Conservation (phyloP, 192 early-diverging fungal species). For the Podila epigama region DNA sequence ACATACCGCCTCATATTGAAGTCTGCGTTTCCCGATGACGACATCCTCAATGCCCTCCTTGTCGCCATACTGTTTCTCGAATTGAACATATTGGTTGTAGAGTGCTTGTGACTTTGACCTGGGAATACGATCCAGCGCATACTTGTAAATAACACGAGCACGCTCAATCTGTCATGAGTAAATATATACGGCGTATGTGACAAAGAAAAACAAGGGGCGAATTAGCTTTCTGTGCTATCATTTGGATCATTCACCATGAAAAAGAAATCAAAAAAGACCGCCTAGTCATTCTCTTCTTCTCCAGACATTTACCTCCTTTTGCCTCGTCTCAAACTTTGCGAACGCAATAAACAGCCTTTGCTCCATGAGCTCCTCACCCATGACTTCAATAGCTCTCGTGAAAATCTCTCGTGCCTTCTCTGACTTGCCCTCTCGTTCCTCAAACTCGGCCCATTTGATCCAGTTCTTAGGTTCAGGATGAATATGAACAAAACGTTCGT, state of each 20-base stretch:
- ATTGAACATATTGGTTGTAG: slow-evolving; percentile 93
- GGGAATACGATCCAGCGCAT: slow-evolving; percentile 88
- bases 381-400: slow-evolving; percentile 82
- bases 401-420: slow-evolving; percentile 89
- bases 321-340: slow-evolving; percentile 93
- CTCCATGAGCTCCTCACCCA: slow-evolving; percentile 92
- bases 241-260: background rate
- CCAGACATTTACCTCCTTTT: slow-evolving; percentile 82
- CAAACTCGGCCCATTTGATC: slow-evolving; percentile 97
- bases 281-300: background rate
- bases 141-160: slow-evolving; percentile 96
- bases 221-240: background rate
- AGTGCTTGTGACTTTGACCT: slow-evolving; percentile 83
- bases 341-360: slow-evolving; percentile 96
- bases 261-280: background rate
- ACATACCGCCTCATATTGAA: slow-evolving; percentile 85
- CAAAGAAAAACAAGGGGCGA: background rate
- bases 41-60: slow-evolving; percentile 91
- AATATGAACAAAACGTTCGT: slow-evolving; percentile 84
- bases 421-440: slow-evolving; percentile 79
- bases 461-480: slow-evolving; percentile 95
- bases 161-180: slow-evolving; percentile 70
- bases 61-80: slow-evolving; percentile 97
- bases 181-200: background rate
- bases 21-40: slow-evolving; percentile 84